A percentile compares a stretch with the other conserved stretches of the same genome.
Conservation (phyloP, 495 filamentous ascomycete genomes). For the Sordaria brevicollis region DNA sequence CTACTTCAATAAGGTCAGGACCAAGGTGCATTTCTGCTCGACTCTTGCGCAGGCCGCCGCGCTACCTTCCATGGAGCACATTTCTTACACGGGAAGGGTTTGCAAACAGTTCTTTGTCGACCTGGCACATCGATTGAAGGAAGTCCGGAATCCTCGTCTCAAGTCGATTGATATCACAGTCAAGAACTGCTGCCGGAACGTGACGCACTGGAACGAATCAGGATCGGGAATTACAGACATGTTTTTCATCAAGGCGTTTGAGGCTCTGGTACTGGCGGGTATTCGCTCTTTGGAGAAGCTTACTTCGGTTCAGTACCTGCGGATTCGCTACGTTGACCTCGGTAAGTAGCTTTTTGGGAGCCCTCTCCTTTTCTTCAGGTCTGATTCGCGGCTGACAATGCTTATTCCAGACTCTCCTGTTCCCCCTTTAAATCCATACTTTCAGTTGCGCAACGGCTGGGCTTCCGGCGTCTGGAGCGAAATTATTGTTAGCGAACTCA, state of each 20-base stretch:
- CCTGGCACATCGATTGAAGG: constrained; percentile 27
- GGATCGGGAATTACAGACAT: constrained; percentile 57
- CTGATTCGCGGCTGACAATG: constrained; percentile 1
- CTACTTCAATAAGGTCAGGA: constrained; percentile 44
- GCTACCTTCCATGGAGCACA: constrained; percentile 47
- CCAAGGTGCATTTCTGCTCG: constrained; percentile 47
- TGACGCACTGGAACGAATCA: constrained; percentile 41
- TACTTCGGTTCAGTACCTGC: constrained; percentile 42
- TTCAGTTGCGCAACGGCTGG: constrained; percentile 44
- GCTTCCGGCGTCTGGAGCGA: constrained; percentile 62
- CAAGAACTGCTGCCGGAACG: constrained; percentile 56
- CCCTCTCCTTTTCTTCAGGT: background rate
- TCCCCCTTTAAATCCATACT: constrained; percentile 55
- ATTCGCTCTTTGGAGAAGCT: constrained; percentile 47
- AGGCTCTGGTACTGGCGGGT: constrained; percentile 49
- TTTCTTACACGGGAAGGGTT: constrained; percentile 57
- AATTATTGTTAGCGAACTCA: constrained; percentile 46
- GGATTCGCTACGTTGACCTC: constrained; percentile 64
- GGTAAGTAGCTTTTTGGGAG: constrained; percentile 32
- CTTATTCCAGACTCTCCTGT: constrained; percentile 36
- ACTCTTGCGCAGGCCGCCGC: constrained; percentile 41
- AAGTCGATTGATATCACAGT: constrained; percentile 58
- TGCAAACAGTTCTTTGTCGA: constrained; percentile 49
- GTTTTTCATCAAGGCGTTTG: constrained; percentile 56
- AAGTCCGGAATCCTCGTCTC: constrained; percentile 36